Conservation (phyloP, 495 filamentous ascomycete genomes). For the Penicillium odoratum region DNA sequence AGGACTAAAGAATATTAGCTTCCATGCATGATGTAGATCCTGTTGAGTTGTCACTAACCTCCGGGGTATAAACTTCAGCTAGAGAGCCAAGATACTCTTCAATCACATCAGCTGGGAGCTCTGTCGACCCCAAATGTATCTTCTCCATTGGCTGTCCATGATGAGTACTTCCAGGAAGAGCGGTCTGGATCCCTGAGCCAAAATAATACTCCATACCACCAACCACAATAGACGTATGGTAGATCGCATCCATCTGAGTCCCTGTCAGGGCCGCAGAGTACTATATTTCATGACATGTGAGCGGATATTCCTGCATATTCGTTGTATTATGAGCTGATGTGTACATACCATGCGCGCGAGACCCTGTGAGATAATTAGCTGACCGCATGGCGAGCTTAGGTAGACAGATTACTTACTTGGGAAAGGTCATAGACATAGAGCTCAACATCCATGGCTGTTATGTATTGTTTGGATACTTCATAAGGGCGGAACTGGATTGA, state of each 20-base stretch:
- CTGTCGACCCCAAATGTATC: slow-evolving; percentile 70
- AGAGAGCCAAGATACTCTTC: slow-evolving; percentile 87
- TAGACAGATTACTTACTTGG: slow-evolving; percentile 44
- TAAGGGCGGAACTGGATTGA: slow-evolving; percentile 13
- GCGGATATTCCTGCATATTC: neutral
- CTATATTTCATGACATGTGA: slow-evolving; percentile 30
- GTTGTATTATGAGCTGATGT: neutral
- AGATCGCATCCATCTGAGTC: slow-evolving; percentile 82
- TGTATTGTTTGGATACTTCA: neutral
- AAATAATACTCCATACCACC: slow-evolving; percentile 75
- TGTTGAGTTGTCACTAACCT: slow-evolving; percentile 47
- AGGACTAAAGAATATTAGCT: slow-evolving; percentile 55
- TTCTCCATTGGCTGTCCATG: slow-evolving; percentile 82
- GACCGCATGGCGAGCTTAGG: neutral
- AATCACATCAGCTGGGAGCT: slow-evolving; percentile 80
- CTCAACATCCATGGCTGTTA: slow-evolving; percentile 72
- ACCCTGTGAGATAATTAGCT: slow-evolving; percentile 34
- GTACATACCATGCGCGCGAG: slow-evolving; percentile 48
- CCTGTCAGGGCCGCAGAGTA: slow-evolving; percentile 56
- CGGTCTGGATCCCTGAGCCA: slow-evolving; percentile 76
- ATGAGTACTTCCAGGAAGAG: slow-evolving; percentile 75
- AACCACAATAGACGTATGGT: slow-evolving; percentile 87
- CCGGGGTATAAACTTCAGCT: slow-evolving; percentile 75
- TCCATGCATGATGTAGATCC: neutral
- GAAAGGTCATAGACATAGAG: slow-evolving; percentile 96